These are phyloP conservation scores for Amphibolis antarctica DNA, from an alignment of 106 monocot genomes.

Conservation along the genomic window DNA sequence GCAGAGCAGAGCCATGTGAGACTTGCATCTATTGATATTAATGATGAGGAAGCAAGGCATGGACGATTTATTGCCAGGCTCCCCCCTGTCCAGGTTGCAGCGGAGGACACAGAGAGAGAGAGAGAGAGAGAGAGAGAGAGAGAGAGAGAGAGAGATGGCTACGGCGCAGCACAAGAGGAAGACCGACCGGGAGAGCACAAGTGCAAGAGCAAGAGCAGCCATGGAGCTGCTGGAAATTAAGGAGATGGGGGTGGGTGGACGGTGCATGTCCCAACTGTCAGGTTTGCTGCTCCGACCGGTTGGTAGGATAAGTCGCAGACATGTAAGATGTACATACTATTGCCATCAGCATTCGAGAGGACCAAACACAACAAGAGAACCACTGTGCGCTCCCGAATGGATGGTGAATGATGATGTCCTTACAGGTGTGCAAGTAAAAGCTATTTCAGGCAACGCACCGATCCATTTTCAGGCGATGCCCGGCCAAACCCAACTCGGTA, in stretches of 20 bases:
- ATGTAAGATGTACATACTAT: no score
- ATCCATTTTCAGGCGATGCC: no score
- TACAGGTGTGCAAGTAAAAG: no score
- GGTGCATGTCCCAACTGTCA: not conserved
- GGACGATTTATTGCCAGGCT: not conserved
- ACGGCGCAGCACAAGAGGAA: not conserved
- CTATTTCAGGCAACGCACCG: no score
- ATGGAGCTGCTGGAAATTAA: no score
- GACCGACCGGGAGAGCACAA: not conserved
- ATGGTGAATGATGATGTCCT: not conserved
- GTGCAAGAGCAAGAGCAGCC: not conserved
- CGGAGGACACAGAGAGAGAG: slow-evolving; percentile 18
- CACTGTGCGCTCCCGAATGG: not conserved
- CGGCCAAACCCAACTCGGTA: no score
- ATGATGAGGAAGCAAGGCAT: not conserved
- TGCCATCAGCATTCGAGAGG: no score
- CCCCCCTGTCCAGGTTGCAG: slow-evolving; percentile 4
- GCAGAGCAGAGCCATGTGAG: slow-evolving; percentile 1
- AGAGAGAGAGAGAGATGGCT: slow-evolving; percentile 28
- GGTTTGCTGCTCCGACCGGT: not conserved
- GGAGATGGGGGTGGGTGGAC: not conserved
- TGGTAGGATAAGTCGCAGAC: no score
- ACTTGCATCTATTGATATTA: slow-evolving; percentile 3
- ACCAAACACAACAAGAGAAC: no score
- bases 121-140: slow-evolving; percentile 21